Base-by-base conservation (phyloP, 1,284 basidiomycete genomes). In the Puccinia coronata region DNA sequence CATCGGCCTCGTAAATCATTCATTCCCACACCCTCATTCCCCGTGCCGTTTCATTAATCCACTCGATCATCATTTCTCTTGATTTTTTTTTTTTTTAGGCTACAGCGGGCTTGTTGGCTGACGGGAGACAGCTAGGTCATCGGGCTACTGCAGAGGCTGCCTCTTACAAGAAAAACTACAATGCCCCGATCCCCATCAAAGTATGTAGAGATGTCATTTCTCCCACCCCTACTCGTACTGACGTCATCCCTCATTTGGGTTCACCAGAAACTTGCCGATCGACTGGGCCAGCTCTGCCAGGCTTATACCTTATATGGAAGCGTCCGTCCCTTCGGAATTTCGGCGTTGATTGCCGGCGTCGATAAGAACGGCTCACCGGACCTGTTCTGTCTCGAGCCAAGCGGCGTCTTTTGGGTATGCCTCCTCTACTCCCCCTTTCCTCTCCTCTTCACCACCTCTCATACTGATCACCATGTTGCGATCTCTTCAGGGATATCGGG, bases 291-390 rank as follows among this genome's bases (percentile, higher is more conserved):
- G 53, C 98, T 95, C 86, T 92, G 95, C 2, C 97, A 99, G 88
- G 92, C 93, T 28, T 99, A 98, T 88, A 99, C 97, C 11, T 91
- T 98, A 74, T 98, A 99, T 87, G 98, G 96, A 0, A 98, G 96
- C 34, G 97, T 99, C 47, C 92, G 97, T 36, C 97, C 97, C 0
- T 99, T 99, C 84, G 97, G 97, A 20, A 92, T 96, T 84, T 95
- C 94, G 84, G 92, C 95, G 31, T 92, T 99, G 85, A 88, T 99
- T 25, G 96, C 92, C 57, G 92, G 92, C 14, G 89, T 96, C 9
- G 97, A 99, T 88, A 93, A 94, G 87, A 90, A 90, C 57, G 95
- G 95, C 18, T 84, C 84, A 2, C 95, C 97, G 74, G 89, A 90
- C 76, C 89, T 99, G 39, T 98, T 91, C 87, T 92, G 97, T 82